Evolutionary conservation across 257 asterid genomes (phyloP).

Genomic region (Nicotiana tabacum): DNA sequence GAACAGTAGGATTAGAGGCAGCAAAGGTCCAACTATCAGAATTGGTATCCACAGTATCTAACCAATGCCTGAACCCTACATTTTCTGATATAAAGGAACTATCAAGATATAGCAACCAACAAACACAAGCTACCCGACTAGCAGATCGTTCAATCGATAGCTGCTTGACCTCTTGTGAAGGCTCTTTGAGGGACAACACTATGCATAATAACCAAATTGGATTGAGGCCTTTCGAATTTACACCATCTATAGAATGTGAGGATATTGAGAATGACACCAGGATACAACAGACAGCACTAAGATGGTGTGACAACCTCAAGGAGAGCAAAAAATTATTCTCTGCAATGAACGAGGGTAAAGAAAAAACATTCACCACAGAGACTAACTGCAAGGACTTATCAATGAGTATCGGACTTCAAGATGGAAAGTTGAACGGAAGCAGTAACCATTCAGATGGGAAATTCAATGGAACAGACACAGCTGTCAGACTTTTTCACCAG

Average conservation of each 20-base stretch:
- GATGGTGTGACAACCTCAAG: constrained; percentile 47
- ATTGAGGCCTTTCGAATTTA: constrained; percentile 31
- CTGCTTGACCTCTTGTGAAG: constrained; percentile 74
- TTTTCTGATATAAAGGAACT: constrained; percentile 54
- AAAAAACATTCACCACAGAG: constrained; percentile 29
- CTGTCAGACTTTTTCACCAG: constrained; percentile 18
- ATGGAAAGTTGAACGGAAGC: constrained; percentile 38
- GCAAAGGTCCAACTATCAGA: constrained; percentile 79
- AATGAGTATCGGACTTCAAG: constrained; percentile 59
- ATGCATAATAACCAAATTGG: constrained; percentile 35
- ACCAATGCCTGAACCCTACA: constrained; percentile 63
- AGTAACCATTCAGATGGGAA: constrained; percentile 15
- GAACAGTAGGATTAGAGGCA: constrained; percentile 62
- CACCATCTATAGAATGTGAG: constrained; percentile 26
- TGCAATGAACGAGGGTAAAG: constrained; percentile 31
- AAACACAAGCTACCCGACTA: constrained; percentile 46
- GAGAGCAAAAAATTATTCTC: constrained; percentile 30
- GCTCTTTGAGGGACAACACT: constrained; percentile 52
- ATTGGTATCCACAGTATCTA: constrained; percentile 69
- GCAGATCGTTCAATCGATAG: constrained; percentile 61
- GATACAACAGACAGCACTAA: constrained; percentile 30
- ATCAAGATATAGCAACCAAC: constrained; percentile 47
- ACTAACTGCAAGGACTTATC: constrained; percentile 38
- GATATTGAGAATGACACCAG: constrained; percentile 30
- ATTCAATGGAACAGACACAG: constrained; percentile 31